Evolutionary conservation across 2,329 filamentous ascomycete genomes (phyloP), one percentile per base, ranked within the genome.

Genomic region (Immersiporthe knoxdaviesiana): DNA sequence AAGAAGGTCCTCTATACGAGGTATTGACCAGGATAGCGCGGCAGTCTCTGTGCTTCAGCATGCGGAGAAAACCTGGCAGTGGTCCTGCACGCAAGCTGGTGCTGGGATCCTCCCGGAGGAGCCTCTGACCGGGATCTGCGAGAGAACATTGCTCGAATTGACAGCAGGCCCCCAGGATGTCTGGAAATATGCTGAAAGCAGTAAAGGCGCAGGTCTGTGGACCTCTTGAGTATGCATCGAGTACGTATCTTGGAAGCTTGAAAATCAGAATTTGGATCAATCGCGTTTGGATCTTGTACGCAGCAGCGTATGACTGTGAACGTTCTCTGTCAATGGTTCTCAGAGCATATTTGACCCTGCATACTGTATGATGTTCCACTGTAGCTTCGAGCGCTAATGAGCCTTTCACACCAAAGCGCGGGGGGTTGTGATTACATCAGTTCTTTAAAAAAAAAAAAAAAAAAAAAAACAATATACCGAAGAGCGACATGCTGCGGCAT

Each of bases 81-180:
- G 59, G 59, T 21, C n/a, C 7, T 41, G 11, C 11, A n/a, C 59
- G 30, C n/a, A 44, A 32, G 24, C 24, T 32, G 2, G 11, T 56
- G 12, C 52, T 7, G 14, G 12, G 24, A 69, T 70, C n/a, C 69
- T 79, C 58, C 75, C 75, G 0, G 78, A 79, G 71, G 78, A 78
- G 72, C 76, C 77, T 30, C 56, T 79, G 54, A 73, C 74, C 0
- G 78, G 78, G 1, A 77, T 75, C 50, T 79, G 75, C 75, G 78
- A 79, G 71, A 72, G 76, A 67, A 74, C 72, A 65, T 50, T 77
- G 41, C 32, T 77, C 59, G 70, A 67, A 3, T 44, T 77, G 70
- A 72, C 73, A 68, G 67, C 24, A 11, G 74, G 74, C 3, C 71
- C 76, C 68, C 63, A 54, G 52, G 76, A 77, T 54, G 74, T 77